A percentile compares a stretch with the other conserved stretches of the same genome.
Evolutionary conservation across 805 yeast genomes (phyloP).

Genomic region (Starmera amethionina): DNA sequence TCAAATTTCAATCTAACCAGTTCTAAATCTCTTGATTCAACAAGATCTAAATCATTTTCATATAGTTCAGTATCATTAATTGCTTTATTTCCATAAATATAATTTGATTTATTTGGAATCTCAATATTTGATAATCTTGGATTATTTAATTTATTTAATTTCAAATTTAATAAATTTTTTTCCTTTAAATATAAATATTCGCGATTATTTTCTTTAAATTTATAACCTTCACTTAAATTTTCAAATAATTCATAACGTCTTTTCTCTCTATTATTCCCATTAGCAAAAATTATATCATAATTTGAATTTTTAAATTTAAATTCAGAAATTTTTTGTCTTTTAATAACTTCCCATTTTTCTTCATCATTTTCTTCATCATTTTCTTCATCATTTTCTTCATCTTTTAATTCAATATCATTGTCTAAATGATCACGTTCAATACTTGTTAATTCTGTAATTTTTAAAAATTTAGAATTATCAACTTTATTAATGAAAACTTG

Average conservation of each 20-base stretch:
- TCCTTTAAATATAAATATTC: conserved; percentile 3
- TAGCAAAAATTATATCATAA: conserved; percentile 16
- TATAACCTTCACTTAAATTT: conserved; percentile 9
- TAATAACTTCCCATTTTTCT: not conserved
- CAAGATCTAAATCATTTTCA: conserved; percentile 19
- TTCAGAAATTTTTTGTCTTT: not conserved
- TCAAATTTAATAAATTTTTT: not conserved
- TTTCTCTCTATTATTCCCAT: conserved; percentile 19
- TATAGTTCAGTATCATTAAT: conserved; percentile 1
- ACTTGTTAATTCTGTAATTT: no score
- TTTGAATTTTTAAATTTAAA: not conserved
- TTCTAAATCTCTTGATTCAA: conserved; percentile 24
- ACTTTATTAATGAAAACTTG: not conserved
- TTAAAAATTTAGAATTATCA: not conserved
- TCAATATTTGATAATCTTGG: conserved; percentile 4
- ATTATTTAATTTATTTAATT: not conserved
- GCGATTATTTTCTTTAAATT: conserved; percentile 10
- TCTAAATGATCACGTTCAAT: not conserved
- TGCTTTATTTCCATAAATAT: no score
- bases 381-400: not conserved
- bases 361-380: not conserved
- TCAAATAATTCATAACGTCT: conserved; percentile 18
- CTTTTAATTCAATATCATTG: not conserved
- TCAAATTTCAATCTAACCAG: conserved; percentile 16
- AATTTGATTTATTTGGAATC: conserved; percentile 1